Base-by-base conservation (phyloP, 345 rosid species). In the Ceriops zippeliana region DNA sequence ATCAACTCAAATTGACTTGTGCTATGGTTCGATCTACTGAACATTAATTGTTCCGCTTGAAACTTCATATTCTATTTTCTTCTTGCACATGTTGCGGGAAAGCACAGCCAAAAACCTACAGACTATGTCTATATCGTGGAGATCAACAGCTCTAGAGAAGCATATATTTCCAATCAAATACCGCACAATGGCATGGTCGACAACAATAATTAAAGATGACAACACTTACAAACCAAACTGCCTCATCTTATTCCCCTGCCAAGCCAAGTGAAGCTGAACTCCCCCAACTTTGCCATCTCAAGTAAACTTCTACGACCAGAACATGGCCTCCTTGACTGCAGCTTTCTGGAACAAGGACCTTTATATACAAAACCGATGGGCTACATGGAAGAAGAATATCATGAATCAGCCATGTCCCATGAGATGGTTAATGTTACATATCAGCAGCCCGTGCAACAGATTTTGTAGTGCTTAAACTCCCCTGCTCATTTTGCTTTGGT, bases 381-480 rank as follows among this genome's bases (percentile, higher is more conserved):
- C 67, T 17, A 49, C 70, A 26, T 19, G 19, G 31, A 11, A 20
- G 30, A 42, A 34, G 66, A 63, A 7, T 35, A 9, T 28, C 57
- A 58, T 38, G 15, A 32, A 47, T 28, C 57, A 61, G 6, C 31
- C 35, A 67, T 61, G 52, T 42, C 46, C 67, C 61, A 26, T 52
- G 19, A 47, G 58, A 37, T 62, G 62, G 42, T 56, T 32, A 54
- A 5, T 6, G 17, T 47, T 62, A 63, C 47, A 61, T 22, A 66
- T 73, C 78, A 42, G 77, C 75, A 32, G 66, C 78, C 77, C 68
- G 76, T 30, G 81, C 78, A 52, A 52, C 71, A 34, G 84, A 49
- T 62, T 77, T 78, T 37, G 69, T 27, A 54, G 70, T 82, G 66
- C 76, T 76, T 7, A 70, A 54, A 67, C 78, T 80, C 30, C 66